Base-by-base conservation (phyloP, 306 rosid genomes). In the Vigna angularis region DNA sequence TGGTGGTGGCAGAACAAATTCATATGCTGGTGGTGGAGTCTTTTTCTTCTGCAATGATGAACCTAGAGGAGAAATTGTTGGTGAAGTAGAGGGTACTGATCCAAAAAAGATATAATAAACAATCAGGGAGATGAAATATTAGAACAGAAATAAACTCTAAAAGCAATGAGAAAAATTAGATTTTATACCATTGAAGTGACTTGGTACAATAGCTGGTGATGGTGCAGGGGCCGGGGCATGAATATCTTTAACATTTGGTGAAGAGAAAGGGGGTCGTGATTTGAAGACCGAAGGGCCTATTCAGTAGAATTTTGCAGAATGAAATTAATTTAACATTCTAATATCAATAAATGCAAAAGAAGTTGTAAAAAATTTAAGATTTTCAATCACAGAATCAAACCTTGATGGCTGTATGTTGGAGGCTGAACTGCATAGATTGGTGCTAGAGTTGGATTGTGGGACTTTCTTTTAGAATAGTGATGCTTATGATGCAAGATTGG, bases 1-100 rank as follows among this genome's bases (percentile, higher is more conserved):
- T 63, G 98, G 98, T 76, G 97, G 95, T 52, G 98, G 97, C 77
- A 94, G 83, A 73, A 84, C 77, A 59, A 90, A 53, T 79, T 82
- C 55, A 75, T 89, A 87, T 62, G 91, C 78, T 61, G 93, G 93
- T 73, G 97, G 93, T 55, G 86, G 89, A 75, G 89, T 32, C 85
- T 82, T 87, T 51, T 69, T 70, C 82, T 76, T 94, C 86, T 78
- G 80, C 28, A 57, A 52, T 61, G 91, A 79, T 65, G 91, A 92
- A 79, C 89, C 83, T 74, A 82, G 28, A 36, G 96, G 97, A 70
- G 97, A 86, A 73, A 79, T 78, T 81, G 83, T 56, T 17, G 94
- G 97, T 13, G 96, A 75, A 82, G 76, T 78, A 42, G 84, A 73
- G 51, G 97, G 93, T 72, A 66, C 95, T 94, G 77, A 74, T 24